Conservation (phyloP, 225 moss, liverwort and hornwort species). For the Climacium dendroides region DNA sequence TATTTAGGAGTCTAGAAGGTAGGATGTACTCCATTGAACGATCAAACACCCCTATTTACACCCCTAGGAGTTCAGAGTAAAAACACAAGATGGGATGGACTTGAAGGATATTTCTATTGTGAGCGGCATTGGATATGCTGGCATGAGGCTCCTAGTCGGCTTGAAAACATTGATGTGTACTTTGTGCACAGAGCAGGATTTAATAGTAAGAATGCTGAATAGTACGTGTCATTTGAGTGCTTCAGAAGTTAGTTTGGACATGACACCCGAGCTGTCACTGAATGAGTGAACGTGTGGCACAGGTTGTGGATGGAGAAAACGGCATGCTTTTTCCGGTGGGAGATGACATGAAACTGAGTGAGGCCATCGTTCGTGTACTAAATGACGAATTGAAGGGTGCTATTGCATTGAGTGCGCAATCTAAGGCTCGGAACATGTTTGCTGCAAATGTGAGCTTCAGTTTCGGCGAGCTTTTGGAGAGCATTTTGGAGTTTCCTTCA, state of each 20-base stretch:
- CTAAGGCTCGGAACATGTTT: constrained; percentile 40
- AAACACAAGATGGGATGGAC: not conserved
- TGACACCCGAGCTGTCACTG: not conserved
- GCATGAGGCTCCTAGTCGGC: not conserved
- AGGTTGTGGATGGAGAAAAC: constrained; percentile 62
- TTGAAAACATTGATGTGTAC: not conserved
- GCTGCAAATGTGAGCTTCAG: constrained; percentile 49
- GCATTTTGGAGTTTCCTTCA: constrained; percentile 64
- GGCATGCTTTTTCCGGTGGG: constrained; percentile 70
- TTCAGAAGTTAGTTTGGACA: not conserved
- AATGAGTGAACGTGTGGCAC: not conserved
- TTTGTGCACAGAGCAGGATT: not conserved
- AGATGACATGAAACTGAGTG: constrained; percentile 50
- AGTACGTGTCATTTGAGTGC: not conserved
- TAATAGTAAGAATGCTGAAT: not conserved
- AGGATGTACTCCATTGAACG: not conserved
- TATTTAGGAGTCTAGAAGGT: not conserved
- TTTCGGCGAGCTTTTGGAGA: constrained; percentile 65
- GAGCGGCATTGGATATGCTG: not conserved
- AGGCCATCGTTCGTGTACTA: constrained; percentile 26
- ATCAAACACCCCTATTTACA: not conserved
- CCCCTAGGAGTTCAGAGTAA: not conserved
- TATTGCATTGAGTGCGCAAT: constrained; percentile 38
- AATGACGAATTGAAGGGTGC: constrained; percentile 3
- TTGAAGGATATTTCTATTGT: not conserved